Percentiles rank a stretch among this genome's conserved stretches.
Conservation (phyloP, 2,329 filamentous ascomycete species). For the Monosporascus ibericus region DNA sequence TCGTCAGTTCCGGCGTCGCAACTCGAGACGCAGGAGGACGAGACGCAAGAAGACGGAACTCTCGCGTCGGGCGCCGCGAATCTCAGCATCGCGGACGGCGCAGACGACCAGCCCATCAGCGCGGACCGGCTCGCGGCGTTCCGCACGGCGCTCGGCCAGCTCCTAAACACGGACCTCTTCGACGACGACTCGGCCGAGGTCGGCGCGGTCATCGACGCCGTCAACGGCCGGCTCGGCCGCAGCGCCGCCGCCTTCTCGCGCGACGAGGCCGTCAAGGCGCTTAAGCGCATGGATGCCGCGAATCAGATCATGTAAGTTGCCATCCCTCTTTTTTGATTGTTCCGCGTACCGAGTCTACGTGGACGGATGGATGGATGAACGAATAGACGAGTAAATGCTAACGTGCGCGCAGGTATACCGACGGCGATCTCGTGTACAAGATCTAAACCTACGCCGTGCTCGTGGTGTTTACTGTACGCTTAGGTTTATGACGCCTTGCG, state of each 20-base stretch:
- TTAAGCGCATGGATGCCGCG: conserved; percentile 71
- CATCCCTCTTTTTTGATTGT: neutral
- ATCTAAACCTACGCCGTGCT: conserved; percentile 38
- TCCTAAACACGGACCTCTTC: conserved; percentile 80
- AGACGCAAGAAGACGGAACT: conserved; percentile 33
- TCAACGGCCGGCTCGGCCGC: conserved; percentile 64
- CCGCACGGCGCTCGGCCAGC: conserved; percentile 72
- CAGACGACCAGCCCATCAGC: conserved; percentile 41
- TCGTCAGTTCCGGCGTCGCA: conserved; percentile 77
- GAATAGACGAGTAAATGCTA: conserved; percentile 6
- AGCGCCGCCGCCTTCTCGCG: conserved; percentile 57
- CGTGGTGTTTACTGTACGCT: too few relatives aligned
- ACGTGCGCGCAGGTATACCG: conserved; percentile 41
- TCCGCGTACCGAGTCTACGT: too few relatives aligned
- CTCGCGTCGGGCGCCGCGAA: conserved; percentile 27
- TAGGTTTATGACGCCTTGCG: too few relatives aligned
- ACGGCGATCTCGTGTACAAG: conserved; percentile 64
- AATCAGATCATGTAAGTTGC: conserved; percentile 87
- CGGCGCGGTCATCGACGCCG: conserved; percentile 65
- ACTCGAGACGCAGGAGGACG: conserved; percentile 41
- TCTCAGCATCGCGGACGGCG: conserved; percentile 25
- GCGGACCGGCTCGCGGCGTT: conserved; percentile 65
- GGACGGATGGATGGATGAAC: neutral
- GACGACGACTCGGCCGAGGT: conserved; percentile 77
- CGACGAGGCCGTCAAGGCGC: conserved; percentile 68